phyloP scores from a whole-genome alignment of 2,329 filamentous ascomycete species.

The Fusarium coffeatum region DNA sequence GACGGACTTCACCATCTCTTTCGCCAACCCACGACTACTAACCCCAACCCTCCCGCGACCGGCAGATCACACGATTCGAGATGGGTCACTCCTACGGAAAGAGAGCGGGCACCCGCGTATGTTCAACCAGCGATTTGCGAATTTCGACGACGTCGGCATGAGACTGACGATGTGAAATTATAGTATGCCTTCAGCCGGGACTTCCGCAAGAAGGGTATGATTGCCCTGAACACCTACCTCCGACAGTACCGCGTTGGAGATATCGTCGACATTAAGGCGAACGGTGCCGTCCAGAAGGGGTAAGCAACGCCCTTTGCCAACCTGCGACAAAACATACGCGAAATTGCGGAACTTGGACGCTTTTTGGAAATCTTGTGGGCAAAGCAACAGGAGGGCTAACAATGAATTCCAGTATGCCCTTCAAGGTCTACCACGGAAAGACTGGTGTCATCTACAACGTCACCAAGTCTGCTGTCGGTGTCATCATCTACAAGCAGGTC shows the following conservation, averaged over 20 bases:
- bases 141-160: slow-evolving; percentile 45
- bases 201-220: slow-evolving; percentile 96
- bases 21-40: slow-evolving; percentile 59
- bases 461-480: slow-evolving; percentile 95
- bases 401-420: slow-evolving; percentile 79
- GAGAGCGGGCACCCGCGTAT: slow-evolving; percentile 84
- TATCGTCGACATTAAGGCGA: slow-evolving; percentile 98
- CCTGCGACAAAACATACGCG: slow-evolving; percentile 30
- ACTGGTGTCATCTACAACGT: slow-evolving; percentile 99
- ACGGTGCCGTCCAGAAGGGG: slow-evolving; percentile 99
- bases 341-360: slow-evolving; percentile 31
- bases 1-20: slow-evolving; percentile 50
- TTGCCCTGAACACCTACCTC: slow-evolving; percentile 93
- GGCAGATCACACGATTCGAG: slow-evolving; percentile 65
- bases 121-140: slow-evolving; percentile 53
- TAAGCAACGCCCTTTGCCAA: slow-evolving; percentile 60
- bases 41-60: slow-evolving; percentile 52
- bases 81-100: slow-evolving; percentile 92
- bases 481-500: slow-evolving; percentile 99
- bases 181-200: slow-evolving; percentile 92
- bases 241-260: slow-evolving; percentile 97
- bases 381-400: slow-evolving; percentile 49
- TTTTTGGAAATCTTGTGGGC: slow-evolving; percentile 14
- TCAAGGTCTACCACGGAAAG: slow-evolving; percentile 99
- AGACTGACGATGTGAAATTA: slow-evolving; percentile 43